Evolutionary conservation across 805 yeast genomes (phyloP), one percentile per base, ranked within the genome.

Genomic region (Suhomyces faveliae): DNA sequence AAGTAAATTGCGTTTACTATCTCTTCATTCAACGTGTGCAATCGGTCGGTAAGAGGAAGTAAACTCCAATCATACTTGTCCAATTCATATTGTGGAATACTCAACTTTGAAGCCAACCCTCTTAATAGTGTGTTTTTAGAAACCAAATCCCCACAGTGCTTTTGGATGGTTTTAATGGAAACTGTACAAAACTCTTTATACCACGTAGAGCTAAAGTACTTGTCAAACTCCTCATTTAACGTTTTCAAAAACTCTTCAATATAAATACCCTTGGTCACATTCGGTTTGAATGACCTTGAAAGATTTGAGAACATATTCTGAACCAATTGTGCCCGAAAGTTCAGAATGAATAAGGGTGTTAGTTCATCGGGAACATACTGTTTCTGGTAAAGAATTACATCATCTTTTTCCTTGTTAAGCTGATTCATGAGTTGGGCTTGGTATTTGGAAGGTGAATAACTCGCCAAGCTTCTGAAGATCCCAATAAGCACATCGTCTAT

Each of bases 121-220:
- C 55, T 55, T 52, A 64, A 40, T 9, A 51, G 51, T 35, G 40
- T 52, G 12, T 47, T 57, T 42, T 51, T 49, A 42, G 47, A 53
- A 19, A 46, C 55, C 20, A 51, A 37, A 5, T 46, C 51, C 3
- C 46, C 47, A 20, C 62, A 58, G 4, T 48, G 15, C 24, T 52
- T 58, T 20, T 58, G 65, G 1, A 68, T 49, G 2, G 51, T 42
- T 25, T 59, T 62, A n/a, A 67, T 51, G n/a, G 60, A 48, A 12
- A 57, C 51, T 29, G 55, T 59, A 47, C 74, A 68, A 42, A 57
- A 57, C n/a, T 68, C 74, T 11, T 57, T 58, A 49, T 57, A 69
- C 44, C 61, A 57, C 0, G 51, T 20, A 0, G 65, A 60, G 4
- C 52, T 49, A 43, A 35, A 61, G 44, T 62, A 58, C 35, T 54